phyloP scores from a whole-genome alignment of 371 early-diverging fungal genomes.

The Mortierella sp. region DNA sequence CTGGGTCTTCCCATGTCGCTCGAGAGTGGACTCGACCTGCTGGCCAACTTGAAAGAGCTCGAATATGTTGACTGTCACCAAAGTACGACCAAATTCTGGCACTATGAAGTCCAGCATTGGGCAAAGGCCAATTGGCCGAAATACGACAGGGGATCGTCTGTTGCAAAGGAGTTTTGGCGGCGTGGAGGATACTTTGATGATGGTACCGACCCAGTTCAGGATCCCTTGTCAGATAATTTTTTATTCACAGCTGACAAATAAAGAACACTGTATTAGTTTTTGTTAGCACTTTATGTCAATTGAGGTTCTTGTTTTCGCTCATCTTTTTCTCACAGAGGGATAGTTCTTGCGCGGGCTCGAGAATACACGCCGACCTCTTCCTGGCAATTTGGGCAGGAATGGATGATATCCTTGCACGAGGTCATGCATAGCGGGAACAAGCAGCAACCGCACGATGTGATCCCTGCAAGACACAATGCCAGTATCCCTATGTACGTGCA shows the following conservation, averaged over 20 bases:
- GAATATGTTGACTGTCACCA: not conserved
- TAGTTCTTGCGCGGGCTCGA: slow-evolving; percentile 5
- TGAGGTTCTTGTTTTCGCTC: too few relatives aligned
- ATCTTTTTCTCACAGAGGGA: not conserved
- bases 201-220: not conserved
- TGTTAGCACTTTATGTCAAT: not conserved
- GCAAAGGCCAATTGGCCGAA: not conserved
- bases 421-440: slow-evolving; percentile 46
- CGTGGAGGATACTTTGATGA: not conserved
- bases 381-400: slow-evolving; percentile 52
- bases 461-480: slow-evolving; percentile 36
- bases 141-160: not conserved
- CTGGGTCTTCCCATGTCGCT: not conserved
- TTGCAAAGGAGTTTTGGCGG: not conserved
- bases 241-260: not conserved
- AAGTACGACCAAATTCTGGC: not conserved
- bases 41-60: not conserved
- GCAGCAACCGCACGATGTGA: slow-evolving; percentile 55
- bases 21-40: not conserved
- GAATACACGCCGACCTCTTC: slow-evolving; percentile 52
- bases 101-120: not conserved
- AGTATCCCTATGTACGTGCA: slow-evolving; percentile 54
- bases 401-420: slow-evolving; percentile 53
- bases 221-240: not conserved
- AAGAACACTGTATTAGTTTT: too few relatives aligned